Conservation (phyloP, 2,329 filamentous ascomycete species). For the Aspergillus aculeatinus region DNA sequence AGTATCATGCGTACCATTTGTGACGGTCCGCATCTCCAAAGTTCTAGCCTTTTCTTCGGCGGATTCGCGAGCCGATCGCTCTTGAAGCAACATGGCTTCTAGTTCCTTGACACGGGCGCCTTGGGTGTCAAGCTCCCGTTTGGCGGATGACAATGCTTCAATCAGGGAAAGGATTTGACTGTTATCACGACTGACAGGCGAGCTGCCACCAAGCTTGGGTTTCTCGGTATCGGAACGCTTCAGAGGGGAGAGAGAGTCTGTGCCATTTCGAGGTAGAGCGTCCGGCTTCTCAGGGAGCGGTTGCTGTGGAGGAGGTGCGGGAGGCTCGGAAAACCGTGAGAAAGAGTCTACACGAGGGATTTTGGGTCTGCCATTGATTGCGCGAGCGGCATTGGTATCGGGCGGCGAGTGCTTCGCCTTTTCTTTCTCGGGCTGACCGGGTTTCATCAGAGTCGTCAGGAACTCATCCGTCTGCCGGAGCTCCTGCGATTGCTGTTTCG, state of each 20-base stretch:
- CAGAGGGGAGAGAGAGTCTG: conserved; percentile 55
- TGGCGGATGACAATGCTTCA: conserved; percentile 78
- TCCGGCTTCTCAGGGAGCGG: conserved; percentile 93
- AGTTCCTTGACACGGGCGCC: conserved; percentile 75
- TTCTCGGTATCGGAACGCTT: conserved; percentile 76
- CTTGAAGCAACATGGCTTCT: conserved; percentile 73
- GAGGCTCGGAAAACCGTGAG: conserved; percentile 85
- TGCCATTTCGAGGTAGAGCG: conserved; percentile 48
- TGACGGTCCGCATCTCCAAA: conserved; percentile 60
- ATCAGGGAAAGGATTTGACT: conserved; percentile 81
- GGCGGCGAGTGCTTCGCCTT: conserved; percentile 49
- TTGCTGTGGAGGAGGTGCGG: conserved; percentile 88
- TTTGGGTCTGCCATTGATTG: conserved; percentile 48
- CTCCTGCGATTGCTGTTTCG: conserved; percentile 83
- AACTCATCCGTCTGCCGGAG: conserved; percentile 80
- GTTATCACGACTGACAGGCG: conserved; percentile 54
- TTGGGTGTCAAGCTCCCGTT: conserved; percentile 84
- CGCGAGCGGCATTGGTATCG: conserved; percentile 44
- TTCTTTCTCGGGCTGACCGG: conserved; percentile 60
- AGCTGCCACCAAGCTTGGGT: conserved; percentile 54
- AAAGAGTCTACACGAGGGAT: conserved; percentile 69
- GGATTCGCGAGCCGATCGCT: conserved; percentile 75
- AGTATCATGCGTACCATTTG: conserved; percentile 26
- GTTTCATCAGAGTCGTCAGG: conserved; percentile 71
- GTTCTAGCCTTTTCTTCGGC: conserved; percentile 79